Base-by-base conservation (phyloP, 441 rosid species). In the Isatis lusitanica region DNA sequence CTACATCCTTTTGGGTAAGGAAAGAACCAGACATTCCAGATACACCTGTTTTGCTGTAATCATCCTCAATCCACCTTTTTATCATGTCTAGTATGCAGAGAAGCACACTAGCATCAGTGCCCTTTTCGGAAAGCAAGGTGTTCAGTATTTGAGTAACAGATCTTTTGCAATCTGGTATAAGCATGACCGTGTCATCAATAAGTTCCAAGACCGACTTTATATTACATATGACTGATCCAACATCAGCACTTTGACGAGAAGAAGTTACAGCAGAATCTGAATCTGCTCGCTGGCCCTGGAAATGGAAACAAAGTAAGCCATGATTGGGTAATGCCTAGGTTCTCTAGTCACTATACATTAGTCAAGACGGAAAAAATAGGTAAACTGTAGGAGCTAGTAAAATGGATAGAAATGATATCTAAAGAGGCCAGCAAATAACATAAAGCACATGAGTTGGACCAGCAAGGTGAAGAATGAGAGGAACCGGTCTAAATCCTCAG, bases 1-100 rank as follows among this genome's bases (percentile, higher is more conserved):
- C 89, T 71, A 94, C 85, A 77, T 96, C 99, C 84, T 96, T 92
- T 4, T 82, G 82, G 73, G 88, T 81, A 46, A 92, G 90, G 78
- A 93, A 88, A 76, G 84, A 79, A 78, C 66, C 78, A 64, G 93
- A 80, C 18, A 84, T 55, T 63, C 76, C 85, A 73, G 86, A 65
- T 60, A 80, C 74, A 42, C 96, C 92, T 59, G 87, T 83, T 78
- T 88, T 94, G 85, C 86, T 66, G 62, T 83, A 81, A 74, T 92
- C 91, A 78, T 90, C 96, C 85, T 90, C 98, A 56, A 92, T 80
- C 99, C 98, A 96, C 85, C 93, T 89, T 79, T 90, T 96, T 73
- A 94, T 74, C 74, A 90, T 88, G 79, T 92, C 98, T 59, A 96
- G 84, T 81, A 94, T 86, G 84, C 96, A 90, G 57, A 93, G 94